phyloP scores from a whole-genome alignment of 2,329 filamentous ascomycete genomes.

The Talaromyces sp. region DNA sequence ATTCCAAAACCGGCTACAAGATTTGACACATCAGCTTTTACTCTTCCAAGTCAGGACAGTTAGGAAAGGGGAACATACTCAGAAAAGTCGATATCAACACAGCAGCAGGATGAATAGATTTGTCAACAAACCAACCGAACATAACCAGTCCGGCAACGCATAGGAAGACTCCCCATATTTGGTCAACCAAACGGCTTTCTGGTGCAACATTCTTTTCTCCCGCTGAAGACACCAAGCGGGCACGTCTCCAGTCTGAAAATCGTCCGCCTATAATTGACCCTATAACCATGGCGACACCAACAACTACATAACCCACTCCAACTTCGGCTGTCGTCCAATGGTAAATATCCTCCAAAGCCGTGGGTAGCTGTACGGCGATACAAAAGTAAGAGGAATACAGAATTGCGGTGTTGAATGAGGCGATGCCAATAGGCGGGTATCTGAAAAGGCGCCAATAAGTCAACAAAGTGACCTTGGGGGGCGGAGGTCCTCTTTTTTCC shows the following conservation, averaged over 20 bases:
- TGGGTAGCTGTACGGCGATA: conserved; percentile 26
- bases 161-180: conserved; percentile 37
- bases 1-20: conserved; percentile 30
- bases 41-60: background rate
- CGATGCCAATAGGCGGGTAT: conserved; percentile 30
- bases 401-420: conserved; percentile 29
- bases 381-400: conserved; percentile 30
- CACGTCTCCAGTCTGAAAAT: conserved; percentile 33
- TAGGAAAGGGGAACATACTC: conserved; percentile 10
- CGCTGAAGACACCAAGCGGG: conserved; percentile 17
- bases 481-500: background rate
- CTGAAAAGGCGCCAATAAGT: conserved; percentile 23
- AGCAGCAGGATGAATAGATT: conserved; percentile 23
- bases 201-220: conserved; percentile 25
- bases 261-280: conserved; percentile 35
- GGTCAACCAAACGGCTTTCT: conserved; percentile 36
- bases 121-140: conserved; percentile 38
- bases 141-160: conserved; percentile 34
- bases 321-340: conserved; percentile 29
- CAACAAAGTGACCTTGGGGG: background rate
- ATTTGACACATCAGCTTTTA: background rate
- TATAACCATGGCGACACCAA: conserved; percentile 25
- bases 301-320: conserved; percentile 34
- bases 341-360: conserved; percentile 26
- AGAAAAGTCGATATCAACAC: conserved; percentile 26